Base-by-base conservation (phyloP, 1,284 basidiomycete genomes). In the Apiotrichum domesticum region DNA sequence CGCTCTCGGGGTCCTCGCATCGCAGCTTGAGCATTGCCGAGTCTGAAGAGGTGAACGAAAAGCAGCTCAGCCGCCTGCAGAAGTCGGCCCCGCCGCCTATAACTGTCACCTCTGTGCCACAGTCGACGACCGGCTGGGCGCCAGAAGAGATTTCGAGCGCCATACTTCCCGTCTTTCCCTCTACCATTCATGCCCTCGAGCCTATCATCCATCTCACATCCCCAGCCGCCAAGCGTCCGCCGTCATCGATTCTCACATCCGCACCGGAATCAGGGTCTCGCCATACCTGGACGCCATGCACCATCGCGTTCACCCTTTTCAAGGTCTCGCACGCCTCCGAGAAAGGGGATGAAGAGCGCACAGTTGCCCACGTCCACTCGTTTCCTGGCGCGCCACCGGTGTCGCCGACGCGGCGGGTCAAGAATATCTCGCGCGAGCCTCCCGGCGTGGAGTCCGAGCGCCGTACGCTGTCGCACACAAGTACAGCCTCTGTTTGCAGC, bases 161-260 rank as follows among this genome's bases (percentile, higher is more conserved):
- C 29, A 63, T 70, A 37, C 54, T 71, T 0, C 70, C 70, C 8
- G 45, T 56, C 2, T 70, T 68, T 61, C 70, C 70, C 1, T 60
- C 68, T 11, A 51, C 57, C 9, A 5, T 63, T 3, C 15, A 57
- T 0, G 41, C 62, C 3, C 57, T 71, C 15, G 64, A 68, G 45
- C 64, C 65, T 11, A 70, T 68, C 43, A 62, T 63, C 4, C 66
- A 68, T 29, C 56, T 71, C 46, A 61, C 61, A 3, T 61, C 67
- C 1, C 51, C 51, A 14, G 58, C 48, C 1, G n/a, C 58, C 40
- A 60, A 56, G 52, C 51, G 55, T 10, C 45, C 58, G 6, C 47
- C 47, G 9, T 39, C 51, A 13, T 50, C 54, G 10, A 46, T 43
- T 5, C 43, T 52, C 4, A 34, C 35, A 63, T 70, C 40, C 54